These are phyloP conservation scores for Pleoardoris graminearum DNA, from an alignment of 2,329 filamentous ascomycete genomes.

Conservation along the genomic window DNA sequence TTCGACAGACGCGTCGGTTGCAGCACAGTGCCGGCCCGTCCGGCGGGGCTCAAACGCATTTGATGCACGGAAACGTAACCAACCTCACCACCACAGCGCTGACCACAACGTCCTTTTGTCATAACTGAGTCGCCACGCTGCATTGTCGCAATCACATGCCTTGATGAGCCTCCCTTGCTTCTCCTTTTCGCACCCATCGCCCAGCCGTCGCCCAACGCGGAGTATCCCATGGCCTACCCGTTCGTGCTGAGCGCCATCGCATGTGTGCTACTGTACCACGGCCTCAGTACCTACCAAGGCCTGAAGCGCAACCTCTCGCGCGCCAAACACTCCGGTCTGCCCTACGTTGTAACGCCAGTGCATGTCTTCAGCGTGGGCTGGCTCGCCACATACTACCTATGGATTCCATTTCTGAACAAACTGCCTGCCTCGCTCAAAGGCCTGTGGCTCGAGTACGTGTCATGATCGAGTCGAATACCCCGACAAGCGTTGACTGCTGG, in stretches of 20 bases:
- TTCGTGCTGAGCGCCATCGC: slow-evolving; percentile 31
- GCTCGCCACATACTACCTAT: slow-evolving; percentile 59
- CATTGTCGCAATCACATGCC: neutral
- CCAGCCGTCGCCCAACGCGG: neutral
- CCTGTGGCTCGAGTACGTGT: slow-evolving; percentile 62
- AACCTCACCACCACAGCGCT: slow-evolving; percentile 26
- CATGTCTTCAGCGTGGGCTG: slow-evolving; percentile 58
- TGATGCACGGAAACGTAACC: slow-evolving; percentile 25
- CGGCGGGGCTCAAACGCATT: slow-evolving; percentile 31
- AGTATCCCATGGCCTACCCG: slow-evolving; percentile 27
- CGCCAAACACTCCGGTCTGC: slow-evolving; percentile 52
- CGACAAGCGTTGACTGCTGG: slow-evolving; percentile 9
- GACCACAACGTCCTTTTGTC: slow-evolving; percentile 2
- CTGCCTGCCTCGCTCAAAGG: slow-evolving; percentile 62
- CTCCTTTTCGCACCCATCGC: neutral
- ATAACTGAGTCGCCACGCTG: neutral
- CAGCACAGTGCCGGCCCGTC: neutral
- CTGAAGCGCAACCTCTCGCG: slow-evolving; percentile 48
- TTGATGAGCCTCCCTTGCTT: neutral
- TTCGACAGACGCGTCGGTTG: no score
- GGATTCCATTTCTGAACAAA: slow-evolving; percentile 58
- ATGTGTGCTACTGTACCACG: slow-evolving; percentile 37
- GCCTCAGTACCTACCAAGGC: slow-evolving; percentile 39
- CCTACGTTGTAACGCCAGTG: slow-evolving; percentile 48
- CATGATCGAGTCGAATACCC: neutral